A percentile compares a stretch with the other conserved stretches of the same genome.
These are phyloP conservation scores for Alternaria postmessia DNA, from an alignment of 2,329 filamentous ascomycete species.

Conservation along the genomic window DNA sequence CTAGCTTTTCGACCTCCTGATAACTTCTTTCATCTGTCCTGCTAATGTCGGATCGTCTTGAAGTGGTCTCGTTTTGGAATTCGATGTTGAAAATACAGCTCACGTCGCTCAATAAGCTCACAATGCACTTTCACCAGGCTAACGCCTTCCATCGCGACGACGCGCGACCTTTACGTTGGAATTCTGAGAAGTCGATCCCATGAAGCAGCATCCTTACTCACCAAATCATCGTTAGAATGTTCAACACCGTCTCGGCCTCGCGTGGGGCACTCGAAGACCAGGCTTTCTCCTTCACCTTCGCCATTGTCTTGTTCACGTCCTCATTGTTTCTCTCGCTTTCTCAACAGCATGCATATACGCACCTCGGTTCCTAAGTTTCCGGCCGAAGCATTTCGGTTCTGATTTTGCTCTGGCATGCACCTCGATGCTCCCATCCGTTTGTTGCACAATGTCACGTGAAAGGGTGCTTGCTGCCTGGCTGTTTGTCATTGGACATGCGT, in stretches of 20 bases:
- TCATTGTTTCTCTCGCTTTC: background rate
- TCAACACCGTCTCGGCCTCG: background rate
- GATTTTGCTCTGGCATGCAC: background rate
- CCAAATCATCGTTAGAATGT: background rate
- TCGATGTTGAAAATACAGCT: rapidly evolving
- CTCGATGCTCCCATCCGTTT: slow-evolving; percentile 7
- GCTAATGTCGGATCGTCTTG: background rate
- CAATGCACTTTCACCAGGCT: background rate
- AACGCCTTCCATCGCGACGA: background rate
- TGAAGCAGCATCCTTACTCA: background rate
- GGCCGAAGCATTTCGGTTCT: background rate
- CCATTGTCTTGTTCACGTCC: background rate
- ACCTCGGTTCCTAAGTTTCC: background rate
- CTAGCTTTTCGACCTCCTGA: background rate
- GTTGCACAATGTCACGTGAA: slow-evolving; percentile 6
- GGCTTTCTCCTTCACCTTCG: slow-evolving; percentile 3
- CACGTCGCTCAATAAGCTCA: background rate
- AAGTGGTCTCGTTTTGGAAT: background rate
- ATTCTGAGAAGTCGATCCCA: background rate
- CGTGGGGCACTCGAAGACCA: background rate
- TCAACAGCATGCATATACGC: background rate
- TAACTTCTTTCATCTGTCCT: background rate
- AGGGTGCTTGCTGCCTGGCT: slow-evolving; percentile 15
- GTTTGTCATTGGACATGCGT: slow-evolving; percentile 2
- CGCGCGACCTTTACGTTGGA: background rate